Base-by-base conservation (phyloP, 768 basidiomycete genomes). In the Collybia nuda region DNA sequence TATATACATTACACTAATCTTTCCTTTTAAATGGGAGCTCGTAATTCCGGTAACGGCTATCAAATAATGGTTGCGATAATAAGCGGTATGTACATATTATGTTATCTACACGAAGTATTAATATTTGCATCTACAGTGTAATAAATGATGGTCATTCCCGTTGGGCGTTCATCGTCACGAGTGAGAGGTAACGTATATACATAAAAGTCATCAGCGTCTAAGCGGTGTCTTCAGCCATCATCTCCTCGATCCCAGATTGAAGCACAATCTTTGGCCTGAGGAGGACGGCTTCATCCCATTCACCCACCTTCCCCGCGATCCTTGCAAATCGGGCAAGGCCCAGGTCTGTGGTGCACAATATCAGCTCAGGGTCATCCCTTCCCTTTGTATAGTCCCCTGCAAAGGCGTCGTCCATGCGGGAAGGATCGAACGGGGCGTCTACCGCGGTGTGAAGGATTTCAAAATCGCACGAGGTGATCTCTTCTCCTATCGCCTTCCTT, bases 401-500 rank as follows among this genome's bases (percentile, higher is more conserved):
- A 52, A 78, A 66, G 4, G 72, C 71, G 47, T 77, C 73, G 24
- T 80, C 74, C 82, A 85, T 81, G 41, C 59, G 63, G 1, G 51
- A 48, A 0, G 57, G 52, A 47, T 77, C 70, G 39, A 75, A 84
- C 28, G 45, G 46, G 0, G 72, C 67, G 15, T 76, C 78, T 4
- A 74, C 73, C 1, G 65, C 54, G 38, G 74, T 70, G 41, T 77
- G 76, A 8, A 79, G 57, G 15, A 77, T 70, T 60, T 82, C 79
- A 52, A 85, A 57, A 55, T 85, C 83, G 46, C 76, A 78, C 2
- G 75, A 78, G 1, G 79, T 79, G 40, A 86, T 70, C 44, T 78
- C 79, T 61, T 84, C 80, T 0, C 82, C 82, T 42, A 84, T 74
- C 9, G 76, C 77, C 60, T 77, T 80, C 56, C 82, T 82, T 50